These are phyloP conservation scores for Exophiala sp. DNA, from an alignment of 2,329 filamentous ascomycete species.

Conservation along the genomic window DNA sequence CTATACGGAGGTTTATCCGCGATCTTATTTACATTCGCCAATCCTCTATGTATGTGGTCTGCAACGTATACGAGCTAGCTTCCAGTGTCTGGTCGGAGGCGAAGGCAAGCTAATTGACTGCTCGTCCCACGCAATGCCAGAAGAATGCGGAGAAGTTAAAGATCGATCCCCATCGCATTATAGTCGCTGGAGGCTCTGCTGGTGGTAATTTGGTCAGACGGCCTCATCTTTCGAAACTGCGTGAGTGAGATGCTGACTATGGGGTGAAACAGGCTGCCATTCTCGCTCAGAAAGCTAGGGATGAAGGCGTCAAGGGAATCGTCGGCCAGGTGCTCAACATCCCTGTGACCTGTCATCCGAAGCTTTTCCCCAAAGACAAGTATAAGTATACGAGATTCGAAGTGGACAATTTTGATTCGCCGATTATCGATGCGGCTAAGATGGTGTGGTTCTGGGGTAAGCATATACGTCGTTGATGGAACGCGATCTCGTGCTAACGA, in stretches of 20 bases:
- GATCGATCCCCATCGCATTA: neutral
- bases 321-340: neutral
- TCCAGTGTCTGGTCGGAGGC: neutral
- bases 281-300: neutral
- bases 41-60: too few relatives aligned
- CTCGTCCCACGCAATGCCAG: neutral
- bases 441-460: constrained; percentile 1
- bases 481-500: neutral
- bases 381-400: neutral
- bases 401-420: neutral
- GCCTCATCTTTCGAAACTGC: neutral
- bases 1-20: too few relatives aligned
- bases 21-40: too few relatives aligned
- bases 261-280: neutral
- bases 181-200: neutral
- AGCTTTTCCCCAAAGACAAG: neutral
- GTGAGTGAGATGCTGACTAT: neutral
- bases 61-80: neutral
- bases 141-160: neutral
- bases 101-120: neutral
- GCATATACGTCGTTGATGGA: neutral
- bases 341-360: neutral
- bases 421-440: neutral
- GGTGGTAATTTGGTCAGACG: neutral
- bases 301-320: neutral